phyloP scores from a whole-genome alignment of 495 filamentous ascomycete genomes.

The Ascobolus immersus region DNA sequence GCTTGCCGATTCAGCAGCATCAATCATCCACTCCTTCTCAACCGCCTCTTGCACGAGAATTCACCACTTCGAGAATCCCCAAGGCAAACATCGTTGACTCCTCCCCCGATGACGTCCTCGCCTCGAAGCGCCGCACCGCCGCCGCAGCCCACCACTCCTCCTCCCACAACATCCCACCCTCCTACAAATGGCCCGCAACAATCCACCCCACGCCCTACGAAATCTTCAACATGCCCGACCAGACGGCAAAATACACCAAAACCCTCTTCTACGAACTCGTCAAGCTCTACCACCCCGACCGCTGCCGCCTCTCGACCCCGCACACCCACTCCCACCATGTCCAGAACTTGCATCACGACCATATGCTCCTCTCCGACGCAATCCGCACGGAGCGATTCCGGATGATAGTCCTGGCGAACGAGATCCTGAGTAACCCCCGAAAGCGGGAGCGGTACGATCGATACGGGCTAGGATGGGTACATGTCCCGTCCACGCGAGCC shows the following conservation, averaged over 20 bases:
- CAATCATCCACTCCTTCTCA: no score
- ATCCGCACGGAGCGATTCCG: constrained; percentile 62
- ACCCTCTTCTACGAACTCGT: constrained; percentile 64
- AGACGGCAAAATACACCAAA: constrained; percentile 52
- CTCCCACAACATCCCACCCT: not conserved
- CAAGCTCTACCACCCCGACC: constrained; percentile 88
- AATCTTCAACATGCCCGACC: constrained; percentile 35
- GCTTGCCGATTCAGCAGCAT: no score
- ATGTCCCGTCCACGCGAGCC: constrained; percentile 1
- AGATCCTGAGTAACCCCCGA: constrained; percentile 61
- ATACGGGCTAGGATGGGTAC: constrained; percentile 51
- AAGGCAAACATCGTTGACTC: no score
- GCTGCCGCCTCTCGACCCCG: constrained; percentile 22
- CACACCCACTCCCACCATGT: constrained; percentile 4
- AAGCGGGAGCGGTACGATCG: constrained; percentile 61
- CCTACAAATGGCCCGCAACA: constrained; percentile 19
- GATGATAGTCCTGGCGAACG: constrained; percentile 60
- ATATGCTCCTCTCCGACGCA: constrained; percentile 26
- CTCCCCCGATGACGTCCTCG: no score
- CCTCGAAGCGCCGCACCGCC: no score
- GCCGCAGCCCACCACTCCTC: not conserved
- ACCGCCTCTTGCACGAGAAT: no score
- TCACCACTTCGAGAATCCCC: no score
- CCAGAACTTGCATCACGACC: constrained; percentile 19
- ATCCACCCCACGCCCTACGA: constrained; percentile 66